phyloP scores from a whole-genome alignment of 2,329 filamentous ascomycete genomes.

The Stemphylium beticola region DNA sequence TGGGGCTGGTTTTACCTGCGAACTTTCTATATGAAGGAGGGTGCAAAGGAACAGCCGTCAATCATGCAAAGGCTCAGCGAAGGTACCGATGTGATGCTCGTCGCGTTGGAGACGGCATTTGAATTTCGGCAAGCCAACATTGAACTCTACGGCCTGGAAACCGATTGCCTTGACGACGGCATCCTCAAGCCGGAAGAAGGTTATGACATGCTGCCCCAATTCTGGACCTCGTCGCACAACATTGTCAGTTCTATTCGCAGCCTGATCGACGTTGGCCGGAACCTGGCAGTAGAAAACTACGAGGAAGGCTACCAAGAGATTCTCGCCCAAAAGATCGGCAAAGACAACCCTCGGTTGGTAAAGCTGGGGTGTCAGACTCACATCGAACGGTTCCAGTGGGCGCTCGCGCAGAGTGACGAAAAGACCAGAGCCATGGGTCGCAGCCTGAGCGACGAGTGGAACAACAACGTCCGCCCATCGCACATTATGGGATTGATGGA shows the following conservation, averaged over 20 bases:
- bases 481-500: slow-evolving; percentile 52
- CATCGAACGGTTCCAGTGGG: slow-evolving; percentile 66
- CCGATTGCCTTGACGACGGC: slow-evolving; percentile 64
- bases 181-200: slow-evolving; percentile 55
- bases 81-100: slow-evolving; percentile 75
- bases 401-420: slow-evolving; percentile 58
- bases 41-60: slow-evolving; percentile 61
- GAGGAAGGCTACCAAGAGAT: slow-evolving; percentile 44
- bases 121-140: slow-evolving; percentile 76
- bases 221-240: slow-evolving; percentile 78
- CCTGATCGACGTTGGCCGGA: slow-evolving; percentile 51
- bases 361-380: slow-evolving; percentile 64
- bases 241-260: slow-evolving; percentile 50
- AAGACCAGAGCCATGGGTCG: slow-evolving; percentile 57
- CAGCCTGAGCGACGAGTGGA: slow-evolving; percentile 53
- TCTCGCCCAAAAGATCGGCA: slow-evolving; percentile 54
- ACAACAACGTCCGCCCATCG: slow-evolving; percentile 48
- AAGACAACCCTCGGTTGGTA: slow-evolving; percentile 58
- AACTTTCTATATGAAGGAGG: slow-evolving; percentile 75
- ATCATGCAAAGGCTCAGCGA: slow-evolving; percentile 62
- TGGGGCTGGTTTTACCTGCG: slow-evolving; percentile 71
- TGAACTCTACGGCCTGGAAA: slow-evolving; percentile 72
- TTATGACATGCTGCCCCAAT: slow-evolving; percentile 74
- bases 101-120: slow-evolving; percentile 67
- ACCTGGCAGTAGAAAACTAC: slow-evolving; percentile 49